Percentiles rank a stretch among this genome's conserved stretches.
phyloP scores from a whole-genome alignment of 495 filamentous ascomycete genomes.

The Talaromyces liani region DNA sequence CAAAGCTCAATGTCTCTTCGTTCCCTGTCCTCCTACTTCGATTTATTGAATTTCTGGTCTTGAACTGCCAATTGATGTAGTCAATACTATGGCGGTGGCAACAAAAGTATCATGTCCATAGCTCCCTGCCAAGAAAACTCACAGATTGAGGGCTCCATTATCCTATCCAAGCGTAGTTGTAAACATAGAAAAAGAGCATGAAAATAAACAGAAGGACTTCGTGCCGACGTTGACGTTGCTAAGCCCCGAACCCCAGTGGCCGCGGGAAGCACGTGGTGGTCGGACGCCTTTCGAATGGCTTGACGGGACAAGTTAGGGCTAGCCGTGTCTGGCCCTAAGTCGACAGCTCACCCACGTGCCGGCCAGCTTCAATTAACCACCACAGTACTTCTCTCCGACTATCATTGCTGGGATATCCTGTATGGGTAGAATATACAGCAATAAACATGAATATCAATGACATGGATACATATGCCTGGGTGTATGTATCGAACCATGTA shows the following conservation, averaged over 20 bases:
- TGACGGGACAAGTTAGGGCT: neutral
- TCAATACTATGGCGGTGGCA: neutral
- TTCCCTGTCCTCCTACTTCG: neutral
- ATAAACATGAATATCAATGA: neutral
- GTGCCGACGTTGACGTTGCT: neutral
- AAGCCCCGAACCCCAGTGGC: neutral
- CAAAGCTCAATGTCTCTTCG: neutral
- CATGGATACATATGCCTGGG: neutral
- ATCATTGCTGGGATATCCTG: neutral
- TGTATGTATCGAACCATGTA: neutral
- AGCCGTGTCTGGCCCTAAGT: neutral
- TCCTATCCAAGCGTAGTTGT: neutral
- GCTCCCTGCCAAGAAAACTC: neutral
- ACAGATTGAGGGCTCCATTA: neutral
- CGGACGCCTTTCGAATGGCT: neutral
- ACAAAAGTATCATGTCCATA: neutral
- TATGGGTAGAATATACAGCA: neutral
- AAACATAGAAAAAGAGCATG: neutral
- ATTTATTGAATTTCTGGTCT: neutral
- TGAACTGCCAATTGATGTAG: neutral
- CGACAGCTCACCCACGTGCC: neutral
- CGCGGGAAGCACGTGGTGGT: neutral
- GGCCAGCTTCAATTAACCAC: neutral
- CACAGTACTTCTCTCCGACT: conserved; percentile 18
- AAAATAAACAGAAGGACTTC: neutral